A percentile compares a stretch with the other conserved stretches of the same genome.
Evolutionary conservation across 129 eudicot species (phyloP).

Genomic region (Smallanthus sonchifolius): DNA sequence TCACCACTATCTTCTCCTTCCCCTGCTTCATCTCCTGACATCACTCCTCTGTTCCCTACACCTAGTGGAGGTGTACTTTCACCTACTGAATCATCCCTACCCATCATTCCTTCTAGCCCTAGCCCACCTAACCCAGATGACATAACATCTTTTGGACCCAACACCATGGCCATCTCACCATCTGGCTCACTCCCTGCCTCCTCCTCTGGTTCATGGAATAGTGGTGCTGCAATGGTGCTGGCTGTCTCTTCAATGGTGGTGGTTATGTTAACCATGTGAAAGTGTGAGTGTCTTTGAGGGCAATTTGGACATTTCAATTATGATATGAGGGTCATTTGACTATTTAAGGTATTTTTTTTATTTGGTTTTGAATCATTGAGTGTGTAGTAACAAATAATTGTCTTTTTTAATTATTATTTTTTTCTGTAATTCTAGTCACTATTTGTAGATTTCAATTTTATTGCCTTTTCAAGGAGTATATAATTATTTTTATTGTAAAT

Average conservation of each 20-base stretch:
- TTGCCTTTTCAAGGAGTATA: slow-evolving; percentile 26
- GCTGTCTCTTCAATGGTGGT: neutral
- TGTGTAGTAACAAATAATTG: slow-evolving; percentile 14
- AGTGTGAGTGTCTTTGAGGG: slow-evolving; percentile 8
- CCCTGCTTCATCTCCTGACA: slow-evolving; percentile 62
- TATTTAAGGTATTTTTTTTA: slow-evolving; percentile 27
- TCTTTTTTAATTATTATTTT: neutral
- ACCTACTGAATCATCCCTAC: slow-evolving; percentile 64
- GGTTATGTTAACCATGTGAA: neutral
- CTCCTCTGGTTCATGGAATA: slow-evolving; percentile 8
- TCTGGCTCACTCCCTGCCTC: slow-evolving; percentile 47
- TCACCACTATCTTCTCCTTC: slow-evolving; percentile 45
- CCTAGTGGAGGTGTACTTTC: slow-evolving; percentile 54
- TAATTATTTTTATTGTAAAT: slow-evolving; percentile 16
- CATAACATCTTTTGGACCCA: slow-evolving; percentile 50
- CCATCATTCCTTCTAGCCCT: slow-evolving; percentile 80
- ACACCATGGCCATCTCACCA: slow-evolving; percentile 43
- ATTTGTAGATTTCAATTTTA: slow-evolving; percentile 25
- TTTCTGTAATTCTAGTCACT: slow-evolving; percentile 6
- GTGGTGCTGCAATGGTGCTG: slow-evolving; percentile 13
- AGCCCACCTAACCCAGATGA: slow-evolving; percentile 94
- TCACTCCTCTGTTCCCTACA: slow-evolving; percentile 71
- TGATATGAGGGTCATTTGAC: neutral
- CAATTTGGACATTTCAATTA: slow-evolving; percentile 24
- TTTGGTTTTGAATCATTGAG: slow-evolving; percentile 29